Percentiles rank a stretch among this genome's conserved stretches.
Evolutionary conservation across 306 rosid species (phyloP).

Genomic region (Vigna hirtella): DNA sequence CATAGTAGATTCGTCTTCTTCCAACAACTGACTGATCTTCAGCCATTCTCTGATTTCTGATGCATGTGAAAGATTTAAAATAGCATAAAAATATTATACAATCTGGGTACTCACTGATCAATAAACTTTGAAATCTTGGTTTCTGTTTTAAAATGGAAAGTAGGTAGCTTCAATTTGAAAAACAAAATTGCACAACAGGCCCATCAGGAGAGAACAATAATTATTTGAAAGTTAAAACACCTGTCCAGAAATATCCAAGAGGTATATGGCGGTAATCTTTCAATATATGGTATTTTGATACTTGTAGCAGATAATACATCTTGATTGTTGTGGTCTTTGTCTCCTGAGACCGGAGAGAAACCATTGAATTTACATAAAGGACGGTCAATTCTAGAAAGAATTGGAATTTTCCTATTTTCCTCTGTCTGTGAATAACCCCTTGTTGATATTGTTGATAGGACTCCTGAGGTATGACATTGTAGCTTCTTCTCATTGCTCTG

Average conservation of each 20-base stretch:
- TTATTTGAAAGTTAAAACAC: slow-evolving; percentile 49
- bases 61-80: slow-evolving; percentile 62
- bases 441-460: slow-evolving; percentile 51
- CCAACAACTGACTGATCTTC: slow-evolving; percentile 97
- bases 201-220: slow-evolving; percentile 14
- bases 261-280: slow-evolving; percentile 81
- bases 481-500: slow-evolving; percentile 70
- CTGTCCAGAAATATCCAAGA: slow-evolving; percentile 96
- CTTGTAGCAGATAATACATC: slow-evolving; percentile 61
- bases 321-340: slow-evolving; percentile 61
- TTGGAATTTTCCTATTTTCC: slow-evolving; percentile 49
- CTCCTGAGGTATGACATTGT: slow-evolving; percentile 53
- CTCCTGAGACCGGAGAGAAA: slow-evolving; percentile 64
- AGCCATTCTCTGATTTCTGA: slow-evolving; percentile 99
- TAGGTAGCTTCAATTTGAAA: slow-evolving; percentile 13
- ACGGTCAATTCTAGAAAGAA: slow-evolving; percentile 69
- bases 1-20: slow-evolving; percentile 94
- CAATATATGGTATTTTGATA: slow-evolving; percentile 67
- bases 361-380: slow-evolving; percentile 71
- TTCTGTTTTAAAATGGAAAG: slow-evolving; percentile 18
- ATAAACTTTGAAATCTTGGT: slow-evolving; percentile 7
- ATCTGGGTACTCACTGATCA: slow-evolving; percentile 37
- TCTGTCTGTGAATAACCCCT: slow-evolving; percentile 42
- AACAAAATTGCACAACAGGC: slow-evolving; percentile 26
- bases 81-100: slow-evolving; percentile 48